Base-by-base conservation (phyloP, 2,329 filamentous ascomycete genomes). In the Neofusicoccum umdonicola region DNA sequence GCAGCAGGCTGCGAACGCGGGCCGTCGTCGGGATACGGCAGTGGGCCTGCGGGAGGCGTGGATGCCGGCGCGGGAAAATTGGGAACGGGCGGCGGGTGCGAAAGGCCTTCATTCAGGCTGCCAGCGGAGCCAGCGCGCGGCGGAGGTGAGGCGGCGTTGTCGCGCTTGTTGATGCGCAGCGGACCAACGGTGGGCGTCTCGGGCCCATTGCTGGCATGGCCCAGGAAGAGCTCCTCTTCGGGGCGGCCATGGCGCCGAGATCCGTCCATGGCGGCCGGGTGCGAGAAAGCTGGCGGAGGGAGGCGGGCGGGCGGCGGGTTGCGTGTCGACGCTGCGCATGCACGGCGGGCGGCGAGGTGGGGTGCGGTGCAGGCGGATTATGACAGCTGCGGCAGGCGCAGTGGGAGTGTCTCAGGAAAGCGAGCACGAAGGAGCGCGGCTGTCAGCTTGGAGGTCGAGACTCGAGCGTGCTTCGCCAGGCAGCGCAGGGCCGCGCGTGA, bases 171-270 rank as follows among this genome's bases (percentile, higher is more conserved):
- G 76, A 96, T 96, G 73, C 92, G 87, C 78, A 97, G 79, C 66
- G 93, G 93, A 72, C 91, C 91, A 70, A 96, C 86, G 17, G 90
- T 91, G 65, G 92, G 91, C 71, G 91, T 92, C 71, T 92, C 88
- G 51, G 78, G 77, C 63, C 77, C 79, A 58, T 76, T 71, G 50
- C 63, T 51, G 39, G 68, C 60, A 74, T 78, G 67, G 48, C 83
- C 78, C 68, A 96, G 85, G 80, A 96, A 94, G 81, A 96, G 89
- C 83, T 94, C 92, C 78, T 93, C 89, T 35, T 92, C 90, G 31
- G 89, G 86, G 70, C 89, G 82, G 71, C 89, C 89, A 73, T 89
- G 87, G 71, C 79, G 82, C 73, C 79, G 72, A 72, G 71, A 64
- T 74, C 75, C 77, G 74, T 84, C 83, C 77, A 78, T 78, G 64